Conservation (phyloP, 148 eudicot genomes). For the Chenopodium suecicum region DNA sequence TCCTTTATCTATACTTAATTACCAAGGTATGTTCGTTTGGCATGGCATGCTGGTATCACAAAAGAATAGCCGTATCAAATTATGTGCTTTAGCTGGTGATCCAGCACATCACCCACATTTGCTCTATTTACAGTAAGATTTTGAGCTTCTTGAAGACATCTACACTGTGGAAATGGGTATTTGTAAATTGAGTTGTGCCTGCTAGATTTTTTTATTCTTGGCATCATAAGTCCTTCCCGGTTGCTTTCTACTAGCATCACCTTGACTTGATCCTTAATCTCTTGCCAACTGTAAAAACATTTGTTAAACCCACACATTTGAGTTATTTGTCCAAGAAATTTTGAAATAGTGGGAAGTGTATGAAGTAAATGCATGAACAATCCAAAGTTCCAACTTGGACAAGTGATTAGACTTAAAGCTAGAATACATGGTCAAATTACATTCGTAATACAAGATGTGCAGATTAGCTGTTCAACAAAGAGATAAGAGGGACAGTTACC, state of each 20-base stretch:
- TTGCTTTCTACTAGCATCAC: slow-evolving; percentile 75
- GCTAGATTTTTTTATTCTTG: slow-evolving; percentile 53
- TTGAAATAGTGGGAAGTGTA: not conserved
- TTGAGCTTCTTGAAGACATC: slow-evolving; percentile 58
- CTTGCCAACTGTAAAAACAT: slow-evolving; percentile 60
- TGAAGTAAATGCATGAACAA: not conserved
- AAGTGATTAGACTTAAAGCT: not conserved
- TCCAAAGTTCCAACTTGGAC: no score
- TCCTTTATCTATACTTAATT: not conserved
- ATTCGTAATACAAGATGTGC: not conserved
- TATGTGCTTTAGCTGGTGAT: slow-evolving; percentile 23
- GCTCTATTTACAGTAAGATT: slow-evolving; percentile 41
- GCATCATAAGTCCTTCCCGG: slow-evolving; percentile 67
- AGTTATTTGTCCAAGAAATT: not conserved
- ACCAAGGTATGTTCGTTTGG: not conserved
- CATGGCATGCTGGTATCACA: not conserved
- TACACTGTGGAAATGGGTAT: slow-evolving; percentile 76
- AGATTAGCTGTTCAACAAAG: not conserved
- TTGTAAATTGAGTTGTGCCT: slow-evolving; percentile 59
- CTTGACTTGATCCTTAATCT: slow-evolving; percentile 59
- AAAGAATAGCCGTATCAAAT: slow-evolving; percentile 19
- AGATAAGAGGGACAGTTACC: slow-evolving; percentile 35
- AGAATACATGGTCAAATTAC: not conserved
- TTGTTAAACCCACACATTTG: not conserved
- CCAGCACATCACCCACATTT: slow-evolving; percentile 20